A percentile compares a stretch with the other conserved stretches of the same genome.
phyloP scores from a whole-genome alignment of 2,329 filamentous ascomycete species.

The Stagonosporopsis chrysanthemi region DNA sequence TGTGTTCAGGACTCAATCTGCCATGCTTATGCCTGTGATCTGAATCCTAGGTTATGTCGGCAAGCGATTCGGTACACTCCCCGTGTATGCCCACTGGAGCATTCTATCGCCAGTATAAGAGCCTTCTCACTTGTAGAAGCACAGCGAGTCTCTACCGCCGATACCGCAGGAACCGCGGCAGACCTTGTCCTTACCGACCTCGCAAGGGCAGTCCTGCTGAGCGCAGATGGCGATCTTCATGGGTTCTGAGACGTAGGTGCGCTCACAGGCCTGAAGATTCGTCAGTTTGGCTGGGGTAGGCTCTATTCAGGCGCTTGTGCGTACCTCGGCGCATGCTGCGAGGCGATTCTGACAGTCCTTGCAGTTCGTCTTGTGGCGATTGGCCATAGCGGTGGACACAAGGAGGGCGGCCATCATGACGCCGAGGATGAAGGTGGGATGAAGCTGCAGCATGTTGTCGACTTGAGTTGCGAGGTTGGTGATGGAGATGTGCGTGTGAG shows the following conservation, averaged over 20 bases:
- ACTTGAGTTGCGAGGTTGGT: not conserved
- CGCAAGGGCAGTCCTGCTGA: not conserved
- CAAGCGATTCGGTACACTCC: not conserved
- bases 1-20: not conserved
- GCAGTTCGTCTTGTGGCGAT: not conserved
- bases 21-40: not conserved
- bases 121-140: not conserved
- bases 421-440: not conserved
- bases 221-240: not conserved
- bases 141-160: not conserved
- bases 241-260: not conserved
- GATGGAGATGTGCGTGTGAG: not conserved
- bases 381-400: not conserved
- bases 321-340: not conserved
- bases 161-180: not conserved
- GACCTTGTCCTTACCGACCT: slow-evolving; percentile 3
- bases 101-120: not conserved
- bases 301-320: not conserved
- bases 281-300: not conserved
- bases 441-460: not conserved
- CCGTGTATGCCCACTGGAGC: not conserved
- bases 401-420: not conserved
- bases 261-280: not conserved
- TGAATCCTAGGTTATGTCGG: not conserved
- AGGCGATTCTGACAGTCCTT: not conserved